These are phyloP conservation scores for Chytriomyces sp. DNA, from an alignment of 192 early-diverging fungal genomes.

Conservation along the genomic window DNA sequence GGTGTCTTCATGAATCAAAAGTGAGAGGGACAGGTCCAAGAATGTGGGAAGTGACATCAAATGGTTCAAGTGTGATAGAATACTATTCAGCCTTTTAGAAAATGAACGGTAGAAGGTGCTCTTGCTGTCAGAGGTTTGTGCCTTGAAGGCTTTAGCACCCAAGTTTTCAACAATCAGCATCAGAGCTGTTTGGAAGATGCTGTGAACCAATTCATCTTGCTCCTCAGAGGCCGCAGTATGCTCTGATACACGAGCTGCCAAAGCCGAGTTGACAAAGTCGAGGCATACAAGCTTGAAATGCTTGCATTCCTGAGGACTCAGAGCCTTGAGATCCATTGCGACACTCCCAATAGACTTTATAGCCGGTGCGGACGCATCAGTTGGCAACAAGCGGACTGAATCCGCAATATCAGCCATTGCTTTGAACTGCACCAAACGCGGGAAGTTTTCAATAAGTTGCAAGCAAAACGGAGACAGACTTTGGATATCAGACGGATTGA, in stretches of 20 bases:
- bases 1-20: conserved; percentile 51
- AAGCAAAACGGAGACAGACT: conserved; percentile 75
- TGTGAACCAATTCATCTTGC: conserved; percentile 21
- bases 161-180: conserved; percentile 51
- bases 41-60: conserved; percentile 78
- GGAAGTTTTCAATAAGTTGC: conserved; percentile 70
- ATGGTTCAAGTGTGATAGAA: conserved; percentile 73
- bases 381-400: conserved; percentile 17
- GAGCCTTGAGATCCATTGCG: conserved; percentile 41
- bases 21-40: conserved; percentile 63
- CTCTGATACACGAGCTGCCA: background rate
- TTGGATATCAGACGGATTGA: conserved; percentile 57
- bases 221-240: conserved; percentile 13
- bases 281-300: conserved; percentile 66
- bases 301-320: conserved; percentile 60
- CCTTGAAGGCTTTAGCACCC: conserved; percentile 6
- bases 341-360: background rate
- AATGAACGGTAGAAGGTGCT: conserved; percentile 16
- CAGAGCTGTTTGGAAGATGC: conserved; percentile 59
- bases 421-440: conserved; percentile 65
- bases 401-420: conserved; percentile 61
- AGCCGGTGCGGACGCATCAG: conserved; percentile 6
- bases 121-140: conserved; percentile 3
- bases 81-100: conserved; percentile 65
- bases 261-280: conserved; percentile 50